Percentiles rank a stretch among this genome's conserved stretches.
These are phyloP conservation scores for Colletotrichum sp. DNA, from an alignment of 2,329 filamentous ascomycete genomes.

Conservation along the genomic window DNA sequence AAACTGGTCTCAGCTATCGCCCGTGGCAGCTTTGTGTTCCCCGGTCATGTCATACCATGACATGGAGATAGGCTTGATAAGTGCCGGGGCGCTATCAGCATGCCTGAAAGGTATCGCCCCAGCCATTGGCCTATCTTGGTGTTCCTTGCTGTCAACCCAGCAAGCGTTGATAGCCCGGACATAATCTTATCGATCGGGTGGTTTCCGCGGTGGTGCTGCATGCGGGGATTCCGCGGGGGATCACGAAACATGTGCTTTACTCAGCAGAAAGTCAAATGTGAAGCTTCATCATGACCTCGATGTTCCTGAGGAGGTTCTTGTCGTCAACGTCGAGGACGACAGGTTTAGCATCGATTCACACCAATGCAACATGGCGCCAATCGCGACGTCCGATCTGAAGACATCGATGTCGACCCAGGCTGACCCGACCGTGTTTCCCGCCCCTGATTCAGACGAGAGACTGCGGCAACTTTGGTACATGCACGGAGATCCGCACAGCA, in stretches of 20 bases:
- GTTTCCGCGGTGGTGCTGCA: not conserved
- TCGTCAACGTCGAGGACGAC: not conserved
- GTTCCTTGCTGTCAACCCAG: not conserved
- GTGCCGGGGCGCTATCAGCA: not conserved
- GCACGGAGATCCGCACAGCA: constrained; percentile 8
- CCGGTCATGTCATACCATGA: not conserved
- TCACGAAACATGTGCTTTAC: not conserved
- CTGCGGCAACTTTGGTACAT: not conserved
- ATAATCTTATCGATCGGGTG: not conserved
- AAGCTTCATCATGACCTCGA: not conserved
- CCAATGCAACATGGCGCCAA: not conserved
- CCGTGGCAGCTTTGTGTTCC: not conserved
- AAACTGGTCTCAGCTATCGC: not conserved
- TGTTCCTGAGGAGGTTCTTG: rapidly evolving
- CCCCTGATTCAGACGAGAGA: not conserved
- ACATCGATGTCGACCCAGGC: not conserved
- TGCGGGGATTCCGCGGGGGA: not conserved
- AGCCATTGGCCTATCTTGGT: not conserved
- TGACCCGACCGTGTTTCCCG: not conserved
- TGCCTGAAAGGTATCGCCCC: not conserved
- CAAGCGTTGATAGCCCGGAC: not conserved
- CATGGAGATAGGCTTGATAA: constrained; percentile 1
- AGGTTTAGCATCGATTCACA: too few species aligned
- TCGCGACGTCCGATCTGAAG: not conserved
- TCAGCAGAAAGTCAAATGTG: not conserved